Evolutionary conservation across 352 stramenopile species (phyloP).

Genomic region (Paralagenidium karlingii): DNA sequence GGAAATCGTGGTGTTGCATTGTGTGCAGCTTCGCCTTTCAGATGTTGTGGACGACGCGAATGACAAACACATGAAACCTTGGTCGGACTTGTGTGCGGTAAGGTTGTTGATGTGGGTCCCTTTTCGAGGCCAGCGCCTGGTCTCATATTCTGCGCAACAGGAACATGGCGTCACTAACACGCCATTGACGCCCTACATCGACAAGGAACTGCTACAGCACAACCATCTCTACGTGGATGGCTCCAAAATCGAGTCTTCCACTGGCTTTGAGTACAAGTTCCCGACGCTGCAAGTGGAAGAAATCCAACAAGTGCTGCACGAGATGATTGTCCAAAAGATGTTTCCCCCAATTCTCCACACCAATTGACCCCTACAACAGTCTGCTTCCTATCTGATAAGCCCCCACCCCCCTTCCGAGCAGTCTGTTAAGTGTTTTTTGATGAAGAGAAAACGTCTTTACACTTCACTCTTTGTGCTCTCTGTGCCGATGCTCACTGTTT

Average conservation of each 20-base stretch:
- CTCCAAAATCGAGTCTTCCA: constrained; percentile 54
- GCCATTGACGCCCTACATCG: constrained; percentile 77
- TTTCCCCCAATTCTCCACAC: constrained; percentile 73
- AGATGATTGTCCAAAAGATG: constrained; percentile 68
- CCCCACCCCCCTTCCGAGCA: no score
- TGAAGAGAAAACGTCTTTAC: no score
- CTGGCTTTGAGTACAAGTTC: constrained; percentile 61
- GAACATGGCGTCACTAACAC: constrained; percentile 72
- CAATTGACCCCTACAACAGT: no score
- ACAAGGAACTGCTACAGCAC: constrained; percentile 77
- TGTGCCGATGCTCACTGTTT: no score
- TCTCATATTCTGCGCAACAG: constrained; percentile 11
- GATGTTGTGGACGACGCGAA: constrained; percentile 84
- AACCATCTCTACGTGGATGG: constrained; percentile 73
- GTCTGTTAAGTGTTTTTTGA: no score
- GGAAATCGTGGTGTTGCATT: background rate
- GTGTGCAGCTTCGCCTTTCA: constrained; percentile 33
- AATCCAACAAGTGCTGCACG: constrained; percentile 43
- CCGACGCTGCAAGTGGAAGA: constrained; percentile 54
- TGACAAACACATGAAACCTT: constrained; percentile 84
- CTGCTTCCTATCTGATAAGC: no score
- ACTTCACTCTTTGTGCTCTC: no score
- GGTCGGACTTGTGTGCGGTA: constrained; percentile 72
- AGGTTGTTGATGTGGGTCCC: background rate
- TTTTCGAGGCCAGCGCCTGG: constrained; percentile 1